phyloP scores from a whole-genome alignment of 1,284 basidiomycete genomes.

The Rhodotorula glutinis region DNA sequence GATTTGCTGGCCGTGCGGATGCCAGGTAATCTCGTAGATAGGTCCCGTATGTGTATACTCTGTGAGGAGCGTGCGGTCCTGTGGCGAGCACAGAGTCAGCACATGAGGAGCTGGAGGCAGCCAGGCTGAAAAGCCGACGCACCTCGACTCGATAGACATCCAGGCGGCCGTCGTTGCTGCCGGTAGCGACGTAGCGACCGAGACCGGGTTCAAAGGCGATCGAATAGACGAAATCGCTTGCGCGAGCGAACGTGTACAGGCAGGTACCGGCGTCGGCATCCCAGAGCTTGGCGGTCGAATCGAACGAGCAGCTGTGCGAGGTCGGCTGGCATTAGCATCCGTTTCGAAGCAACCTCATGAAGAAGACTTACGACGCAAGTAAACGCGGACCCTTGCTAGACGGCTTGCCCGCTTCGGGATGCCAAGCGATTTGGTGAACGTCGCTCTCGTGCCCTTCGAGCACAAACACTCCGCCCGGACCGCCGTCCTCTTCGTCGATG shows the following conservation, averaged over 20 bases:
- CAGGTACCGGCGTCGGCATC: constrained; percentile 70
- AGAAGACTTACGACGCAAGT: constrained; percentile 60
- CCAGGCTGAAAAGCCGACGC: neutral
- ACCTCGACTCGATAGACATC: constrained; percentile 39
- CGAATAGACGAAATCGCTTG: constrained; percentile 42
- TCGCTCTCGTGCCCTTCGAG: constrained; percentile 59
- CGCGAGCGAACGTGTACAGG: constrained; percentile 58
- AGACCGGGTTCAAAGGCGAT: constrained; percentile 36
- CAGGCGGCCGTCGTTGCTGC: constrained; percentile 40
- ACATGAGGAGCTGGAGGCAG: neutral
- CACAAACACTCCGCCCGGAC: constrained; percentile 30
- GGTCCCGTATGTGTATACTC: constrained; percentile 40
- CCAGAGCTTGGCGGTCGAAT: constrained; percentile 70
- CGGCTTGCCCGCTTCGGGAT: constrained; percentile 54
- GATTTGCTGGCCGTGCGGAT: constrained; percentile 40
- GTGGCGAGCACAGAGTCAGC: neutral
- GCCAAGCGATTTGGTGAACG: constrained; percentile 71
- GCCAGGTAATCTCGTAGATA: constrained; percentile 43
- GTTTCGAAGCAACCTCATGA: neutral
- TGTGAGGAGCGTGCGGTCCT: constrained; percentile 35
- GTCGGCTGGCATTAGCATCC: neutral
- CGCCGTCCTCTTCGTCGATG: constrained; percentile 21
- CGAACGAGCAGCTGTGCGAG: constrained; percentile 64
- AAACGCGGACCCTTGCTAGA: constrained; percentile 57
- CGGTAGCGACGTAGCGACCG: constrained; percentile 42